phyloP scores from a whole-genome alignment of 805 yeast genomes.

The Isabelozyma heimii region DNA sequence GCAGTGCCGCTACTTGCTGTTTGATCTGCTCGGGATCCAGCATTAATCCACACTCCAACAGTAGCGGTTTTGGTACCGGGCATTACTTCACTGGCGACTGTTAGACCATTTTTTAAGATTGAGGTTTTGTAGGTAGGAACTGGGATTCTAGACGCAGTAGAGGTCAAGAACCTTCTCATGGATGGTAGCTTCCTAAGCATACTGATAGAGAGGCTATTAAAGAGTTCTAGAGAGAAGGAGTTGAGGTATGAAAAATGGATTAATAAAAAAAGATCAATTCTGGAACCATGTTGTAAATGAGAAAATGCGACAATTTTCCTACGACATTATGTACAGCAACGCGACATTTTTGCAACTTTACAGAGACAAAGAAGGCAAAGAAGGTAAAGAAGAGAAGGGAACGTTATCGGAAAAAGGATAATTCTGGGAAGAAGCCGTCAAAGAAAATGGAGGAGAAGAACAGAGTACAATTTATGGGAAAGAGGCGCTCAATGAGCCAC shows the following conservation, averaged over 20 bases:
- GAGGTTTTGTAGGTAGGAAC: slow-evolving; percentile 51
- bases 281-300: neutral
- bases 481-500: too few relatives aligned
- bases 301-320: neutral
- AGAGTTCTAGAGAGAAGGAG: too few relatives aligned
- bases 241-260: neutral
- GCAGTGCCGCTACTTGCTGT: slow-evolving; percentile 90
- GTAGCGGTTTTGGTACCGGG: slow-evolving; percentile 94
- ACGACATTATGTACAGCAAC: neutral
- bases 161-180: slow-evolving; percentile 2
- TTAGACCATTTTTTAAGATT: slow-evolving; percentile 82
- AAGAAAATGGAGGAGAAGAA: too few relatives aligned
- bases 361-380: too few relatives aligned
- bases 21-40: slow-evolving; percentile 96
- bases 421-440: too few relatives aligned
- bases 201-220: neutral
- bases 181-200: neutral
- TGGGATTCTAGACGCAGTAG: slow-evolving; percentile 5
- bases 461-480: too few relatives aligned
- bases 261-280: neutral
- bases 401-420: neutral
- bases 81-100: slow-evolving; percentile 86
- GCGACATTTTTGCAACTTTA: neutral
- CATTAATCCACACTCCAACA: slow-evolving; percentile 97
- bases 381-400: neutral